phyloP scores from a whole-genome alignment of 192 early-diverging fungal genomes.

The Jimgerdemannia flammicorona region DNA sequence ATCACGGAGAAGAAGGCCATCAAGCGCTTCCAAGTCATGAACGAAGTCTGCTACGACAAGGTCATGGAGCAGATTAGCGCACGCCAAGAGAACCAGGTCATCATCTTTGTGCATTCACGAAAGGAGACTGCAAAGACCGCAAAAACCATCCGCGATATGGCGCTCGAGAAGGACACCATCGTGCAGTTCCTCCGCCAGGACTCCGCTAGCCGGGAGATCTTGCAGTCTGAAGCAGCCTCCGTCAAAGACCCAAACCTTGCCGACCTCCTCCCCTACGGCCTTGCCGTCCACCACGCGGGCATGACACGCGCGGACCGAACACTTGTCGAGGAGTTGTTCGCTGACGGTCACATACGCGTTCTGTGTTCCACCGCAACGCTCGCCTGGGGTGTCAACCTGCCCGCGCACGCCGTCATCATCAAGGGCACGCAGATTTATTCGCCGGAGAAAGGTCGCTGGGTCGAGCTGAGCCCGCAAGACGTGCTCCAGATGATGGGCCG shows the following conservation, averaged over 20 bases:
- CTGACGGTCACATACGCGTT: conserved; percentile 85
- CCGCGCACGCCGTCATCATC: conserved; percentile 97
- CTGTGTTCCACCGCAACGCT: conserved; percentile 95
- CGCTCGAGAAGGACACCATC: conserved; percentile 82
- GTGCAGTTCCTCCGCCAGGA: conserved; percentile 79
- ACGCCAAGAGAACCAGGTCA: conserved; percentile 74
- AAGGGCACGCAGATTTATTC: conserved; percentile 98
- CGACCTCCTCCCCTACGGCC: conserved; percentile 91
- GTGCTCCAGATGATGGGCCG: conserved; percentile 98
- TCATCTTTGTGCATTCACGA: conserved; percentile 96
- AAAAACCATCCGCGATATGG: conserved; percentile 88
- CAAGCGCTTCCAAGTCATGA: conserved; percentile 92
- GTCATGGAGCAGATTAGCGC: conserved; percentile 78
- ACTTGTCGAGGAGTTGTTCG: conserved; percentile 92
- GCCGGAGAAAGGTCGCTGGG: conserved; percentile 93
- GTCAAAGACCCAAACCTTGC: conserved; percentile 82
- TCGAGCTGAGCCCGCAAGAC: conserved; percentile 94
- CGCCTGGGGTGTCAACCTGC: conserved; percentile 99
- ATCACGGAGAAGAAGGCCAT: conserved; percentile 97
- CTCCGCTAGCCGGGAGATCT: conserved; percentile 79
- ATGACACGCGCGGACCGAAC: conserved; percentile 89
- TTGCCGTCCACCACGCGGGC: conserved; percentile 96
- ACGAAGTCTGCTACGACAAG: conserved; percentile 96
- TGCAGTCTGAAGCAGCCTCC: conserved; percentile 73
- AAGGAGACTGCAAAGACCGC: conserved; percentile 98